Evolutionary conservation across 2,329 filamentous ascomycete genomes (phyloP).

Genomic region (Zymoseptoria pseudotritici): DNA sequence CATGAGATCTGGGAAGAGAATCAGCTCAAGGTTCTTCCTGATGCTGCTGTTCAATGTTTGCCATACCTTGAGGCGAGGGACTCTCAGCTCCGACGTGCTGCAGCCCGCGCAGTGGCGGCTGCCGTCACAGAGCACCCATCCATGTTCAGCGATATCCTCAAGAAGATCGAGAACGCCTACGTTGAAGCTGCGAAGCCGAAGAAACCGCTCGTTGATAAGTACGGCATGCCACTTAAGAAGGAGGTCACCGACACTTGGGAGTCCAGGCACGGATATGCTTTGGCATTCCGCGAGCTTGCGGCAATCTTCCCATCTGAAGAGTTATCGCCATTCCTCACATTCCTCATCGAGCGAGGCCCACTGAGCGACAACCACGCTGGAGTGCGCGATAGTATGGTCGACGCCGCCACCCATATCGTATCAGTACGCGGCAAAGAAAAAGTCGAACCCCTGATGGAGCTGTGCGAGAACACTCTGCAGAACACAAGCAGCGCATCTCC

Average conservation of each 20-base stretch:
- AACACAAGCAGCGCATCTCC: slow-evolving; percentile 74
- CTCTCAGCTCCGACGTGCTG: slow-evolving; percentile 71
- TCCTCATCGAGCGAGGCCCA: slow-evolving; percentile 78
- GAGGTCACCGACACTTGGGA: slow-evolving; percentile 89
- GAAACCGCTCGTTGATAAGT: slow-evolving; percentile 78
- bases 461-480: slow-evolving; percentile 84
- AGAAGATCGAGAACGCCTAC: slow-evolving; percentile 64
- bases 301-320: slow-evolving; percentile 59
- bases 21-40: slow-evolving; percentile 60
- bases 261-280: slow-evolving; percentile 76
- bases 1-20: slow-evolving; percentile 94
- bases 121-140: slow-evolving; percentile 55
- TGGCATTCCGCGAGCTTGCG: slow-evolving; percentile 77
- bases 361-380: slow-evolving; percentile 71
- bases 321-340: slow-evolving; percentile 71
- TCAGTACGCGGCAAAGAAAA: slow-evolving; percentile 71
- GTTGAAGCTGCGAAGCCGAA: slow-evolving; percentile 72
- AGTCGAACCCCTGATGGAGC: slow-evolving; percentile 83
- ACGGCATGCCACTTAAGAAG: slow-evolving; percentile 86
- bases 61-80: slow-evolving; percentile 76
- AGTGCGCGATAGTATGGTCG: slow-evolving; percentile 85
- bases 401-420: slow-evolving; percentile 76
- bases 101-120: slow-evolving; percentile 73
- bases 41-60: slow-evolving; percentile 56
- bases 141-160: slow-evolving; percentile 56